Evolutionary conservation across 495 filamentous ascomycete species (phyloP), one percentile per base, ranked within the genome.

Genomic region (Lasiosphaeria miniovina): DNA sequence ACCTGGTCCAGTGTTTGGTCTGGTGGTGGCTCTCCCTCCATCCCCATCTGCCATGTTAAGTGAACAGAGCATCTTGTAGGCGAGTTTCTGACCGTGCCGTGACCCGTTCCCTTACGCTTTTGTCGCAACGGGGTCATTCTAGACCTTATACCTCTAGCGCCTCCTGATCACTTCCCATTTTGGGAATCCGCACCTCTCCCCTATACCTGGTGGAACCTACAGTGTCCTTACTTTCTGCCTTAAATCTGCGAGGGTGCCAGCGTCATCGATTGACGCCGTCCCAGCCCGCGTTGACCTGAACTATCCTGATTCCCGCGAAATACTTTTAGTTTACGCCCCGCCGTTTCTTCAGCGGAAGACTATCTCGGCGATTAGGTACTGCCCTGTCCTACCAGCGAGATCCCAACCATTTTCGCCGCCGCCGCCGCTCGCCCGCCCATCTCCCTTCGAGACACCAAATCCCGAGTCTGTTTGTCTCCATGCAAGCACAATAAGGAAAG

Each of bases 401-500:
- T 12, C 5, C 5, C 43, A 46, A 14, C 43, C 43, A 46, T 14
- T 46, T n/a, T n/a, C 12, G 43, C 12, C 43, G 12, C 12, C 43
- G 12, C 15, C 43, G 15, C 5, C 43, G 15, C 5, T 5, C 43
- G 12, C 43, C 43, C 7, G 43, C 11, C 11, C 43, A 11, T 46
- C 43, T 4, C 12, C 12, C 12, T n/a, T 46, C 15, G 8, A n/a
- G 8, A 51, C 12, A 32, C 17, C 4, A 51, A 32, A 11, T 17
- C 7, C 14, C 36, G 17, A 43, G 52, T n/a, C 32, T n/a, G 7
- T 43, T 54, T 15, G 12, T 60, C 58, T 61, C 57, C 62, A 73
- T 71, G 69, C 64, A 43, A 65, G 38, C 57, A 50, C 57, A 50
- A 60, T 66, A 68, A 59, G 34, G 45, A 24, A 3, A 31, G 33